Evolutionary conservation across 1,139 yeast species (phyloP).

Genomic region (Keqinozyma sinolaborantium): DNA sequence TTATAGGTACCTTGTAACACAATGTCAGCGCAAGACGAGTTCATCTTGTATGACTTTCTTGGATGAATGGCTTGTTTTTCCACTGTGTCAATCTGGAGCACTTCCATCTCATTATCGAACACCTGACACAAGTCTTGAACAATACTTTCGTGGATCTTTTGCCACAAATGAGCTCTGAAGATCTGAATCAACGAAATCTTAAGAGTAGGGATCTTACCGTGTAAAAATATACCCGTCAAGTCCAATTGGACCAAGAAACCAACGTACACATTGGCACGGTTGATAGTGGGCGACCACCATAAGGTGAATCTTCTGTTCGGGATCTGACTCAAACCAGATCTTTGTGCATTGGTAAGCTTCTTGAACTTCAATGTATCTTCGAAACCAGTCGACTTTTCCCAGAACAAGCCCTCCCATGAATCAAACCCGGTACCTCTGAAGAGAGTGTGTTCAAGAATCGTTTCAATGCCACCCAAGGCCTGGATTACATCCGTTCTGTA

Average conservation of each 20-base stretch:
- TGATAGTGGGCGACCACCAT: slow-evolving; percentile 99
- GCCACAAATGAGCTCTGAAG: slow-evolving; percentile 98
- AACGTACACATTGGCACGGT: slow-evolving; percentile 95
- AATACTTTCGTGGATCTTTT: slow-evolving; percentile 93
- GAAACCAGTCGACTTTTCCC: slow-evolving; percentile 97
- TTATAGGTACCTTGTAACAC: slow-evolving; percentile 70
- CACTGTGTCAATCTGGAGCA: slow-evolving; percentile 78
- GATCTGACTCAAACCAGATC: slow-evolving; percentile 95
- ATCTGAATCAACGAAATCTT: slow-evolving; percentile 94
- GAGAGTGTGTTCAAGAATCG: slow-evolving; percentile 90
- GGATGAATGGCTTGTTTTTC: slow-evolving; percentile 95
- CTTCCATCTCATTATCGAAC: slow-evolving; percentile 82
- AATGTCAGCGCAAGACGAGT: slow-evolving; percentile 91
- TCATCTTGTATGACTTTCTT: slow-evolving; percentile 95
- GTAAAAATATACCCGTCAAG: slow-evolving; percentile 92
- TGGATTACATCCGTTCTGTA: slow-evolving; percentile 96
- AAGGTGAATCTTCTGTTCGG: slow-evolving; percentile 96
- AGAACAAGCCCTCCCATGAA: slow-evolving; percentile 97
- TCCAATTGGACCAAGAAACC: slow-evolving; percentile 96
- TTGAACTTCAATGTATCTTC: slow-evolving; percentile 95
- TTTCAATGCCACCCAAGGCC: slow-evolving; percentile 95
- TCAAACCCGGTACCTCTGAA: slow-evolving; percentile 97
- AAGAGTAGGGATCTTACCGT: slow-evolving; percentile 96
- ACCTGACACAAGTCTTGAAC: slow-evolving; percentile 94
- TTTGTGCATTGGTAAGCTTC: slow-evolving; percentile 93